Conservation (phyloP, 495 filamentous ascomycete species). For the Xylaria intraflava region DNA sequence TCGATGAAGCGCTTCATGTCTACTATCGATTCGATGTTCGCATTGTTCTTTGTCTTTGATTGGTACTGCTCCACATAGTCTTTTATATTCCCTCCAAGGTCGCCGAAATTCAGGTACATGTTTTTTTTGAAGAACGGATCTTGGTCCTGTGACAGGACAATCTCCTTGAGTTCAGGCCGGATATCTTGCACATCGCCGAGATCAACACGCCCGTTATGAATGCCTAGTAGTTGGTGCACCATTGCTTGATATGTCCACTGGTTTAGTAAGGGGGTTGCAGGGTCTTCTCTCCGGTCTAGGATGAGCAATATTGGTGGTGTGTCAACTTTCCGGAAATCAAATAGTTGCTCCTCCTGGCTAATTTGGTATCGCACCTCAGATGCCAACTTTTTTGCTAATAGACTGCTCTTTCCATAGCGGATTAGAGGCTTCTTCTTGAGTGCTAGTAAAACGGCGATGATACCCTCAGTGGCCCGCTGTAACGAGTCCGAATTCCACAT, state of each 20-base stretch:
- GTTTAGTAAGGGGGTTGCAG: constrained; percentile 87
- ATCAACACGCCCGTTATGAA: constrained; percentile 86
- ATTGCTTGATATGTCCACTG: constrained; percentile 99
- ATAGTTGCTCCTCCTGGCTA: constrained; percentile 92
- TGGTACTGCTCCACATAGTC: constrained; percentile 98
- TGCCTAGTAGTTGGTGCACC: constrained; percentile 94
- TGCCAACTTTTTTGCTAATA: constrained; percentile 85
- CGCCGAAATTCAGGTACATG: constrained; percentile 98
- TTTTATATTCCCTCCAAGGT: constrained; percentile 95
- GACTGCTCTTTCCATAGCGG: constrained; percentile 86
- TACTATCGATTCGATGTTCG: constrained; percentile 90
- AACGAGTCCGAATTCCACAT: constrained; percentile 84
- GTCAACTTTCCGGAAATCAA: constrained; percentile 93
- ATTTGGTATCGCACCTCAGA: constrained; percentile 87
- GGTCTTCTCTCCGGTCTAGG: constrained; percentile 88
- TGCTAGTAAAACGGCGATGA: constrained; percentile 74
- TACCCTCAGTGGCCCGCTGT: constrained; percentile 74
- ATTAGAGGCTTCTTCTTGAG: constrained; percentile 96
- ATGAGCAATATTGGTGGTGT: constrained; percentile 90
- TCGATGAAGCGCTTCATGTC: constrained; percentile 99
- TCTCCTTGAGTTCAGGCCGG: constrained; percentile 85
- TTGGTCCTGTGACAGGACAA: constrained; percentile 93
- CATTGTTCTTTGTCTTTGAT: constrained; percentile 83
- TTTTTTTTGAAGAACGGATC: constrained; percentile 99
- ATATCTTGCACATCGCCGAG: constrained; percentile 82